Evolutionary conservation across 768 basidiomycete species (phyloP).

Genomic region (Leccinum arenicola): DNA sequence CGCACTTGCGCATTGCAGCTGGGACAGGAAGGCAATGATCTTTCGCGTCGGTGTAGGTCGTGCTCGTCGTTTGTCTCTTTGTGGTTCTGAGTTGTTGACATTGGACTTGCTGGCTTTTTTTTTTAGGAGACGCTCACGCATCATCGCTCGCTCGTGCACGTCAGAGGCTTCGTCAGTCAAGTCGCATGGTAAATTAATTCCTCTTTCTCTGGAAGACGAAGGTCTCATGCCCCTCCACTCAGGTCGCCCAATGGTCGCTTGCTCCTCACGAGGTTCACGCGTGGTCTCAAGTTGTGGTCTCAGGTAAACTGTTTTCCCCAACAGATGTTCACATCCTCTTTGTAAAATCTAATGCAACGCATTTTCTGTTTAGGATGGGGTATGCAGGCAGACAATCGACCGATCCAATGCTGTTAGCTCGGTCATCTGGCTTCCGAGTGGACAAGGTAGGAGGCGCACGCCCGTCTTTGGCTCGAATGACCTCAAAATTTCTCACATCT

Average conservation of each 20-base stretch:
- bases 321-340: not conserved
- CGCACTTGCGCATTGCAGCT: conserved; percentile 26
- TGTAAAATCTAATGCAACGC: not conserved
- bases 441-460: conserved; percentile 35
- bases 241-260: conserved; percentile 48
- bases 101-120: not conserved
- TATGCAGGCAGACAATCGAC: conserved; percentile 48
- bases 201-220: not conserved
- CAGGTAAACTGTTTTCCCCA: conserved; percentile 29
- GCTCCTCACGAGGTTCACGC: conserved; percentile 46
- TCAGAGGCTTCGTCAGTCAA: conserved; percentile 50
- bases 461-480: not conserved
- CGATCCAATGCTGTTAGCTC: conserved; percentile 43
- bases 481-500: not conserved
- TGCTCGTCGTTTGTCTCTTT: not conserved
- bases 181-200: conserved; percentile 42
- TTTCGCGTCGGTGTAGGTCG: conserved; percentile 43
- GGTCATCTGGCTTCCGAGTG: conserved; percentile 48
- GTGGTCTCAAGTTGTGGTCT: conserved; percentile 51
- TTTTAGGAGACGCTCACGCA: conserved; percentile 38
- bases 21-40: conserved; percentile 49
- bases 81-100: not conserved
- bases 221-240: not conserved
- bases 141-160: conserved; percentile 48
- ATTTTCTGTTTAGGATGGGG: conserved; percentile 39